Base-by-base conservation (phyloP, 768 basidiomycete genomes). In the Tulasnella sp. region DNA sequence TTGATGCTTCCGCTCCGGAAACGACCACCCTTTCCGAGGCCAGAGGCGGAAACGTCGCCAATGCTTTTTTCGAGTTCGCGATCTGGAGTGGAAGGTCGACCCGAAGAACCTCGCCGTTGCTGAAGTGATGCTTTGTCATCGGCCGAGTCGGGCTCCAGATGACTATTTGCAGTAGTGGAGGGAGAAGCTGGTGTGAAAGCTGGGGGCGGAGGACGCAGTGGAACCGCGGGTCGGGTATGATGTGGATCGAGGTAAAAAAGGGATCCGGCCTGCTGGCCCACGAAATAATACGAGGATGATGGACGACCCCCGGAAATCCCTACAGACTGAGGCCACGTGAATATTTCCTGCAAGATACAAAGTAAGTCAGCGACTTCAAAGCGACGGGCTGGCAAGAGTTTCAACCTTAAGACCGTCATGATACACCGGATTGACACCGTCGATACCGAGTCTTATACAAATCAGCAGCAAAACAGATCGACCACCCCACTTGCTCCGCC, bases 301-400 rank as follows among this genome's bases (percentile, higher is more conserved):
- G 96, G 97, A 26, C 97, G 86, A 2, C 96, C 96, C 42, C 97
- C 96, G 0, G 96, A 95, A 69, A 99, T 98, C 44, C 96, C 97
- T 41, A 97, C 91, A 1, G 90, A 93, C 81, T 98, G 96, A 0
- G 95, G 95, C 80, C 95, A 94, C 0, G 91, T 92, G 78, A 95
- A 98, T 37, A 98, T 79, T 32, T 86, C 83, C 94, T 96, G 7
- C 73, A 29, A 65, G 5, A 59, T 34, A n/a, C 72, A 22, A 71
- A 66, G 47, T 41, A 47, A 32, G 17, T 62, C 39, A 75, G 67
- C 36, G 32, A 64, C 16, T 9, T 34, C 12, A 64, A 5, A 26
- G 9, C 63, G 1, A 32, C 16, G n/a, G n/a, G 37, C 12, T 29
- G 32, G 29, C 11, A 16, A 68, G 6, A 39, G 26, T 5, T 72